Evolutionary conservation across 129 eudicot genomes (phyloP).

Genomic region (Pseudognaphalium luteoalbum): DNA sequence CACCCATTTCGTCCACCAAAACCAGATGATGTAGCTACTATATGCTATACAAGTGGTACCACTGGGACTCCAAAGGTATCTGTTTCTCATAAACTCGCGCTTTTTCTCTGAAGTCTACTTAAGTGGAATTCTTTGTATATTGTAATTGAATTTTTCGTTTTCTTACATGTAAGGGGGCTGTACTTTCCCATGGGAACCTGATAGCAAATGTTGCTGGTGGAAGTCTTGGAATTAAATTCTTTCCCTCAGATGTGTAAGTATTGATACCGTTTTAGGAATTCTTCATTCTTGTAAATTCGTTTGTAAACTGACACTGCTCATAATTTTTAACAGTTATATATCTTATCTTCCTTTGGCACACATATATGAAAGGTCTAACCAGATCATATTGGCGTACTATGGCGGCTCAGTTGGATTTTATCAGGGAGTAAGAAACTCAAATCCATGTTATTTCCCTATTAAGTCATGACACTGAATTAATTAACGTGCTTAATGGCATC

Average conservation of each 20-base stretch:
- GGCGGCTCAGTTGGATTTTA: slow-evolving; percentile 82
- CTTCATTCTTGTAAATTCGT: slow-evolving; percentile 5
- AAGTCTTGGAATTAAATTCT: slow-evolving; percentile 44
- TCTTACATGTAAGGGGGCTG: slow-evolving; percentile 55
- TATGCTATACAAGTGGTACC: slow-evolving; percentile 95
- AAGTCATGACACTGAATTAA: not conserved
- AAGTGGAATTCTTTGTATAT: slow-evolving; percentile 16
- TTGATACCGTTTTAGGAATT: not conserved
- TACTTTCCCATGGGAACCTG: slow-evolving; percentile 70
- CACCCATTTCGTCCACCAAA: slow-evolving; percentile 70
- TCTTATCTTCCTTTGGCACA: slow-evolving; percentile 94
- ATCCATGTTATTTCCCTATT: slow-evolving; percentile 22
- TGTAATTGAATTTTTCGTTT: not conserved
- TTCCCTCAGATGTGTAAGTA: slow-evolving; percentile 76
- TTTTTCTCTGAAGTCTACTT: not conserved
- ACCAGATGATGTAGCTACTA: slow-evolving; percentile 78
- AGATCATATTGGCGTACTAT: slow-evolving; percentile 44
- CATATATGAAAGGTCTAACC: slow-evolving; percentile 68
- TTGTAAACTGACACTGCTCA: slow-evolving; percentile 7
- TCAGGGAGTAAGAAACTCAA: slow-evolving; percentile 71
- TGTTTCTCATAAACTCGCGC: not conserved
- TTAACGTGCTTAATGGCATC: not conserved
- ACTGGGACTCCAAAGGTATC: slow-evolving; percentile 95
- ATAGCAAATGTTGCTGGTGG: slow-evolving; percentile 69
- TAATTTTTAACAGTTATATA: slow-evolving; percentile 49